These are phyloP conservation scores for Xylaria cubensis DNA, from an alignment of 495 filamentous ascomycete species.

Conservation along the genomic window DNA sequence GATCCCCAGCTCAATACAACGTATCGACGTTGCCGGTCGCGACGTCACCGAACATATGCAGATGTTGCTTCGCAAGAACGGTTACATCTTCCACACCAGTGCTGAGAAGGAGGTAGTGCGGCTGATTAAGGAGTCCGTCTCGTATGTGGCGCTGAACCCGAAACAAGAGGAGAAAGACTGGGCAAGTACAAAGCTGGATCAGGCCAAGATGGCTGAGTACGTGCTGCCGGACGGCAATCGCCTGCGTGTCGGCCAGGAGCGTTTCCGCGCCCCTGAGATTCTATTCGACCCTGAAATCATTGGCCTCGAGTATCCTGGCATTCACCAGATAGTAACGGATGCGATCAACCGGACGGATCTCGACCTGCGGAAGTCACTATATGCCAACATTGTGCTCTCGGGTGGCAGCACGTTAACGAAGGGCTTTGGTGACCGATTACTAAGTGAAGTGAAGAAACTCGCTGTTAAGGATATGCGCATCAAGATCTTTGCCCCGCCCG, in stretches of 20 bases:
- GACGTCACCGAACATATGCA: conserved; percentile 98
- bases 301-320: conserved; percentile 93
- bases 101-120: conserved; percentile 98
- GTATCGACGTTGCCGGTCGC: conserved; percentile 97
- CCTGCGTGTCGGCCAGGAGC: conserved; percentile 58
- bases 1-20: conserved; percentile 89
- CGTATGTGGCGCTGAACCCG: conserved; percentile 92
- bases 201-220: conserved; percentile 81
- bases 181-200: conserved; percentile 67
- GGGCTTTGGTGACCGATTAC: conserved; percentile 92
- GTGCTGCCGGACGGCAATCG: conserved; percentile 85
- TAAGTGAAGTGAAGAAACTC: conserved; percentile 88
- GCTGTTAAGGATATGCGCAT: conserved; percentile 99
- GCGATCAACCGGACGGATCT: conserved; percentile 97
- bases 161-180: conserved; percentile 96
- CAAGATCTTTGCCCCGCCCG: conserved; percentile 96
- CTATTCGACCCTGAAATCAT: conserved; percentile 98
- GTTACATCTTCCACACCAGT: conserved; percentile 94
- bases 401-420: conserved; percentile 86
- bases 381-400: conserved; percentile 95
- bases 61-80: conserved; percentile 86
- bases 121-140: conserved; percentile 93
- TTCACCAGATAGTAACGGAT: conserved; percentile 97
- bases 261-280: conserved; percentile 95
- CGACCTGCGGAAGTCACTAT: conserved; percentile 91